Percentiles rank a stretch among this genome's conserved stretches.
phyloP scores from a whole-genome alignment of 768 basidiomycete species.

The Pholiota molesta region DNA sequence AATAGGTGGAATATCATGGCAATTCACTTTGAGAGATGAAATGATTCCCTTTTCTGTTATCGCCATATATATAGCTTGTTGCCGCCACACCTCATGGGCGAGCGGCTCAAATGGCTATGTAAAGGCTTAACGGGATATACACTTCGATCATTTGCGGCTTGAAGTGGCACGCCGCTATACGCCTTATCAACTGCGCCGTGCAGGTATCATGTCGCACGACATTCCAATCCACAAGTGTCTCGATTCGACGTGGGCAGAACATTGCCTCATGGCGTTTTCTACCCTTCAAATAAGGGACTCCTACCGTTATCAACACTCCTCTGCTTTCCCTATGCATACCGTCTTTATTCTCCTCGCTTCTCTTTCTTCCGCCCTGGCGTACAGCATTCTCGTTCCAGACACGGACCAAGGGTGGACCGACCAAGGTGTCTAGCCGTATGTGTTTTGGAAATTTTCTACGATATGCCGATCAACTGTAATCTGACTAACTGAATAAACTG shows the following conservation, averaged over 20 bases:
- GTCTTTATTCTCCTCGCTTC: background rate
- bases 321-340: background rate
- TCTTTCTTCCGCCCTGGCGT: background rate
- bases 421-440: background rate
- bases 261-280: background rate
- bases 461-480: background rate
- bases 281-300: background rate
- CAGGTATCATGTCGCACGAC: background rate
- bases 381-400: background rate
- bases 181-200: background rate
- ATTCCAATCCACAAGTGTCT: background rate
- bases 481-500: background rate
- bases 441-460: background rate
- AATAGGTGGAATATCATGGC: background rate
- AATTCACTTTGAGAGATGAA: background rate
- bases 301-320: background rate
- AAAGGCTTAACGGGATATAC: too few species aligned
- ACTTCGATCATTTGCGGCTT: background rate
- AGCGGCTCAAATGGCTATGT: too few species aligned
- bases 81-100: too few species aligned
- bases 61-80: too few species aligned
- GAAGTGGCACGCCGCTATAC: background rate
- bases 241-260: background rate
- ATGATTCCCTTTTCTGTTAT: too few species aligned
- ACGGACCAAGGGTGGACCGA: background rate